Evolutionary conservation across 768 basidiomycete genomes (phyloP), one percentile per base, ranked within the genome.

Genomic region (Hygrophorus pudorinus): DNA sequence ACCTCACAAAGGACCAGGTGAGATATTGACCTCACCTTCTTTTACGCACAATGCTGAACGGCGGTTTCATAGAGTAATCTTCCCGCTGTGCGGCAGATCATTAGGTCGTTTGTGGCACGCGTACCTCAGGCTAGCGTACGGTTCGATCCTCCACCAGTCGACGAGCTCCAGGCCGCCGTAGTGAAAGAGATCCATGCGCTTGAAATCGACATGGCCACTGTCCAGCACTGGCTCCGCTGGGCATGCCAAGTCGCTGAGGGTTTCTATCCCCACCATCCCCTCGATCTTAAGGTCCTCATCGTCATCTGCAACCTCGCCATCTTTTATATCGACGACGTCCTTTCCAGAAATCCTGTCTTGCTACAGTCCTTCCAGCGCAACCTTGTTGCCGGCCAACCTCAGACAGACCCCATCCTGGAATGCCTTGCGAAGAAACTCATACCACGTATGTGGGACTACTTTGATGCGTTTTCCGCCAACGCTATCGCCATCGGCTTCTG

Each of bases 291-390:
- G n/a, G 39, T 40, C 14, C 24, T 40, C 17, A 17, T 40, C 39
- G 39, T 28, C 39, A 40, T 40, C n/a, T 40, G 39, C 39, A 40
- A 40, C 24, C 21, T 40, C 39, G 29, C 29, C 16, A 40, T 40
- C 18, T 40, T 40, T 28, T 24, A 40, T 24, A 40, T 40, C 14
- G 39, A 40, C 39, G 39, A 40, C 18, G 29, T 28, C 21, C 21
- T 40, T 10, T 40, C 39, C 2, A 18, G 21, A n/a, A 18, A 20
- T n/a, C 39, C 39, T 21, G 39, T 18, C 21, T 14, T 40, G 18
- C 38, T 39, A 1, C 18, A 20, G 38, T n/a, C 13, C 13, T 39
- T 39, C 18, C 38, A n/a, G n/a, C n/a, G n/a, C n/a, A n/a, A n/a
- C n/a, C n/a, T n/a, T n/a, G n/a, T n/a, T n/a, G n/a, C n/a, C 18